phyloP scores from a whole-genome alignment of 2,329 filamentous ascomycete species.

The Dactylellina leptospora region DNA sequence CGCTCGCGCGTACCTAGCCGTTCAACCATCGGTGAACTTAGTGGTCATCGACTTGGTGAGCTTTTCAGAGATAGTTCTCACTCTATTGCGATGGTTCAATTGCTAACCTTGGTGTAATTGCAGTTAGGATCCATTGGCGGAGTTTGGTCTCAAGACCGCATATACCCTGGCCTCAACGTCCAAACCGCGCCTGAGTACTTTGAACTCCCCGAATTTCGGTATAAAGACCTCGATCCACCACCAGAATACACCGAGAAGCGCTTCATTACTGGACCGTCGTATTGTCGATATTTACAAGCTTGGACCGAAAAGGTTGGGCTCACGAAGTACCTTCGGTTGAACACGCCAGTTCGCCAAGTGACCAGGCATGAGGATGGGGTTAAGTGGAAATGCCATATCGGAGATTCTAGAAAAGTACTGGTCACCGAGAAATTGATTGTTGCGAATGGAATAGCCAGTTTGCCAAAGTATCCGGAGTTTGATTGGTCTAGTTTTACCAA shows the following conservation, averaged over 20 bases:
- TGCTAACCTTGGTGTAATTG: neutral
- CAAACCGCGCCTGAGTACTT: slow-evolving; percentile 62
- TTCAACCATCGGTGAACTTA: slow-evolving; percentile 61
- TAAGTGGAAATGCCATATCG: slow-evolving; percentile 53
- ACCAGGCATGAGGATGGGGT: slow-evolving; percentile 59
- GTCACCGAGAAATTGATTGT: slow-evolving; percentile 67
- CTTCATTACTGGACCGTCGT: slow-evolving; percentile 68
- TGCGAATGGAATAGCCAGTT: slow-evolving; percentile 70
- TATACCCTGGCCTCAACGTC: slow-evolving; percentile 63
- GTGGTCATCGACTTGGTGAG: slow-evolving; percentile 62
- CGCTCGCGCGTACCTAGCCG: slow-evolving; percentile 58
- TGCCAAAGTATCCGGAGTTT: slow-evolving; percentile 67
- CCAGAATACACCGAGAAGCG: slow-evolving; percentile 64
- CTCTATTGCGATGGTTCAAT: neutral
- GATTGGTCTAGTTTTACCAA: slow-evolving; percentile 64
- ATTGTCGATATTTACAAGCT: slow-evolving; percentile 68
- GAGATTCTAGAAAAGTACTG: slow-evolving; percentile 33
- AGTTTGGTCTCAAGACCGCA: slow-evolving; percentile 61
- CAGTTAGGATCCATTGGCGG: slow-evolving; percentile 60
- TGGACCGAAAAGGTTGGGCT: slow-evolving; percentile 68
- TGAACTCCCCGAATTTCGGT: slow-evolving; percentile 61
- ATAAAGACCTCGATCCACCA: slow-evolving; percentile 51
- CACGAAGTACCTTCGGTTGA: slow-evolving; percentile 63
- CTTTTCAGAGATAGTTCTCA: neutral
- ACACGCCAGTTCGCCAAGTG: slow-evolving; percentile 61